These are phyloP conservation scores for Oryza glaberrima DNA, from an alignment of 176 grass and related monocot species.

Conservation along the genomic window DNA sequence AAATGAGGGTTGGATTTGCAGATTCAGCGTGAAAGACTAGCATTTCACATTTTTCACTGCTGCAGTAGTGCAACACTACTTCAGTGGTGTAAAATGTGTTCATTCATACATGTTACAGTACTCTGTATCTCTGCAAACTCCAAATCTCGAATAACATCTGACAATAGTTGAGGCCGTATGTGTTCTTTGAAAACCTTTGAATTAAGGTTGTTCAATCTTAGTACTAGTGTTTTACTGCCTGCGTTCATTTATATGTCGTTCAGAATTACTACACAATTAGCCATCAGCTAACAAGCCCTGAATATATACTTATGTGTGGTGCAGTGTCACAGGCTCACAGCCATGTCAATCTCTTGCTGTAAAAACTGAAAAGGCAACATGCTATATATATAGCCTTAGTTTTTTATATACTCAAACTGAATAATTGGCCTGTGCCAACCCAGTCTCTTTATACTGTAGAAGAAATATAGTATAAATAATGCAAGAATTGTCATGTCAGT, in stretches of 20 bases:
- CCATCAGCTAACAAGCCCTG: neutral
- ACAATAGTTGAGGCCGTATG: neutral
- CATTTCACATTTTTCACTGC: constrained; percentile 1
- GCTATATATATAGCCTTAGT: neutral
- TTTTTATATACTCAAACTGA: neutral
- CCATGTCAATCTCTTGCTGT: constrained; percentile 15
- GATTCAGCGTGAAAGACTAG: constrained; percentile 40
- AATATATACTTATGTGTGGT: neutral
- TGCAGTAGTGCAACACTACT: neutral
- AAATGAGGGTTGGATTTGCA: constrained; percentile 57
- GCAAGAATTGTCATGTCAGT: neutral
- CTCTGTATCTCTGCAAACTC: neutral
- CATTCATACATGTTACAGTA: neutral
- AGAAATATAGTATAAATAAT: neutral
- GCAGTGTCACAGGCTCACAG: neutral
- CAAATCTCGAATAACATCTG: neutral
- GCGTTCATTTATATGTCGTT: neutral
- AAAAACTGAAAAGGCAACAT: neutral
- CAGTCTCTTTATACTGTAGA: neutral
- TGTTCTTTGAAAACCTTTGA: neutral
- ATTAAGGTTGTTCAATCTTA: neutral
- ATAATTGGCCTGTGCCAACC: neutral
- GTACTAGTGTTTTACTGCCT: neutral
- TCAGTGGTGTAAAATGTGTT: neutral
- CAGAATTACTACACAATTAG: neutral